Conservation (phyloP, 306 rosid genomes). For the Trifolium fragiferum region DNA sequence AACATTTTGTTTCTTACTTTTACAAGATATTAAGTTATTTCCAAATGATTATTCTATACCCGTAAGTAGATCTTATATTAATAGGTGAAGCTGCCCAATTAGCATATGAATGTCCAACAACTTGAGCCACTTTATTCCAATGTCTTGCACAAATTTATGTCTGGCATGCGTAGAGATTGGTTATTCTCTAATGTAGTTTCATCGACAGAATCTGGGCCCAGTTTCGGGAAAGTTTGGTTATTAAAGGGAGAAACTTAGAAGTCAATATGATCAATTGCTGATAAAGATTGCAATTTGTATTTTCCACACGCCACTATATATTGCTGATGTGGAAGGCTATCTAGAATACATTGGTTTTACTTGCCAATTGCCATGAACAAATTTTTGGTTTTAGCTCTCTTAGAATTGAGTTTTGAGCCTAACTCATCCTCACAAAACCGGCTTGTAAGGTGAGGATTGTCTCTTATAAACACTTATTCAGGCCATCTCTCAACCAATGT, state of each 20-base stretch:
- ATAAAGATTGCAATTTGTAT: not conserved
- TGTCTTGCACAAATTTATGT: not conserved
- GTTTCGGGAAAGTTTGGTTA: not conserved
- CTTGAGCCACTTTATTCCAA: not conserved
- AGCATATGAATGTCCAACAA: not conserved
- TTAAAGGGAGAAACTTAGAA: not conserved
- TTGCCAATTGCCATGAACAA: not conserved
- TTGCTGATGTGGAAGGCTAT: not conserved
- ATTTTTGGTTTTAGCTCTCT: no score
- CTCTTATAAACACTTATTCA: no score
- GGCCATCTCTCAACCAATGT: no score
- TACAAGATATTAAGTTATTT: not conserved
- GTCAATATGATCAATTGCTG: not conserved
- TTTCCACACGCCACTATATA: not conserved
- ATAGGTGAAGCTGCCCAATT: not conserved
- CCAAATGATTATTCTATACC: not conserved
- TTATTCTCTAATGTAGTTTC: not conserved
- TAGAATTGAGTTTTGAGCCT: no score
- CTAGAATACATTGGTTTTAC: not conserved
- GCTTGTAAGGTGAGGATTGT: no score
- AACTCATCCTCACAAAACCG: no score
- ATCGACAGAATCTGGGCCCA: not conserved
- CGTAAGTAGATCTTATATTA: not conserved
- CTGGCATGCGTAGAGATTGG: not conserved
- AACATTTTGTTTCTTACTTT: not conserved